Evolutionary conservation across 148 eudicot species (phyloP).

Genomic region (Bassia scoparia): DNA sequence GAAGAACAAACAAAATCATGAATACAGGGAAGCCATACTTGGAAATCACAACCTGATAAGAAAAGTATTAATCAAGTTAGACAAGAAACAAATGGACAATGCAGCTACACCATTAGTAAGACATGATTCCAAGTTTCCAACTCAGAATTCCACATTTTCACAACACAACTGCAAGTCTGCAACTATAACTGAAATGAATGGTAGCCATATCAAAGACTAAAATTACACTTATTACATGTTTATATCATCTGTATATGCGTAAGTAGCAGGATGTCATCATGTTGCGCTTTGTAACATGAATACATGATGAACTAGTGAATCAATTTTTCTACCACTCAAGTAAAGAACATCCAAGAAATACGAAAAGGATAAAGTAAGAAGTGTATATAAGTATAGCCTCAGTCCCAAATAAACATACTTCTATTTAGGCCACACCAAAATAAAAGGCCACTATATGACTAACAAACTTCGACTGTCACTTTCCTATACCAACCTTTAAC

Average conservation of each 20-base stretch:
- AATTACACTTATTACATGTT: background rate
- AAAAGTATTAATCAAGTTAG: slow-evolving; percentile 25
- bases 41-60: slow-evolving; percentile 30
- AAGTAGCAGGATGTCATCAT: background rate
- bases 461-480: background rate
- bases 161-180: background rate
- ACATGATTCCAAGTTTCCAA: background rate
- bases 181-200: background rate
- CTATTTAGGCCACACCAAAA: background rate
- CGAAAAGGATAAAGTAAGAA: background rate
- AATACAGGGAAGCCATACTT: slow-evolving; percentile 32
- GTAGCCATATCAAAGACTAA: background rate
- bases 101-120: background rate
- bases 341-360: background rate
- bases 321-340: background rate
- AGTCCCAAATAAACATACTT: background rate
- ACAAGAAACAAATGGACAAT: slow-evolving; percentile 6
- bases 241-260: no score
- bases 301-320: background rate
- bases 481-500: background rate
- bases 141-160: background rate
- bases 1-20: slow-evolving; percentile 45
- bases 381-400: no score
- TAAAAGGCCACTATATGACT: background rate
- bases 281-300: background rate